These are phyloP conservation scores for Botryotinia convoluta DNA, from an alignment of 2,329 filamentous ascomycete species.

Conservation along the genomic window DNA sequence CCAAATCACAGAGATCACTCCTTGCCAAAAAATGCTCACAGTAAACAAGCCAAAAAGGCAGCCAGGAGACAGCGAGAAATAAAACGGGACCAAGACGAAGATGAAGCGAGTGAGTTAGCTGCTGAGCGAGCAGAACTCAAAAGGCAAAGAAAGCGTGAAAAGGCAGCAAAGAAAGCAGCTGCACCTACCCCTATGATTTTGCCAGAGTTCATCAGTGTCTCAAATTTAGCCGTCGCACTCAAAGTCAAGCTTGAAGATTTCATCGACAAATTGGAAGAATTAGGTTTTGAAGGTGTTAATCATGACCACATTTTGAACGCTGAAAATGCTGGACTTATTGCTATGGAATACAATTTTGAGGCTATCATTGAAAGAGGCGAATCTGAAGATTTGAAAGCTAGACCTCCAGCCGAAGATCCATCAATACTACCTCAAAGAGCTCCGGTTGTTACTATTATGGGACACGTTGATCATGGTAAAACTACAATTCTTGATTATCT, in stretches of 20 bases:
- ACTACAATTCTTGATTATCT: conserved; percentile 93
- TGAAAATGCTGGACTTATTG: conserved; percentile 86
- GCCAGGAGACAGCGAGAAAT: conserved; percentile 32
- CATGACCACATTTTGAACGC: conserved; percentile 84
- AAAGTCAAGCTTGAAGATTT: conserved; percentile 71
- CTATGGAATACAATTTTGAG: conserved; percentile 89
- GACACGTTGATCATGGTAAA: conserved; percentile 97
- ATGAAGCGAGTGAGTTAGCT: conserved; percentile 34
- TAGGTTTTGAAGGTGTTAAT: conserved; percentile 85
- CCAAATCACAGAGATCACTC: conserved; percentile 4
- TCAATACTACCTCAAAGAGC: conserved; percentile 70
- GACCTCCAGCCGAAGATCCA: conserved; percentile 65
- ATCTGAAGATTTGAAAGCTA: conserved; percentile 66
- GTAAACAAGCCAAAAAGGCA: conserved; percentile 34
- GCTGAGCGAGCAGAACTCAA: conserved; percentile 44
- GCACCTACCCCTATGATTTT: conserved; percentile 66
- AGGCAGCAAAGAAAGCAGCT: conserved; percentile 43
- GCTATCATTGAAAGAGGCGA: conserved; percentile 70
- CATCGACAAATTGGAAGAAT: conserved; percentile 69
- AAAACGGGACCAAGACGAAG: conserved; percentile 34
- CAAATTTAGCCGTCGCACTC: conserved; percentile 73
- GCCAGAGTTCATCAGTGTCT: conserved; percentile 89
- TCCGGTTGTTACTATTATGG: conserved; percentile 98
- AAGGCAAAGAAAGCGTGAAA: conserved; percentile 42
- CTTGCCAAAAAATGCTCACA: conserved; percentile 26